Evolutionary conservation across 495 filamentous ascomycete genomes (phyloP), one percentile per base, ranked within the genome.

Genomic region (Clohesyomyces aquaticus): DNA sequence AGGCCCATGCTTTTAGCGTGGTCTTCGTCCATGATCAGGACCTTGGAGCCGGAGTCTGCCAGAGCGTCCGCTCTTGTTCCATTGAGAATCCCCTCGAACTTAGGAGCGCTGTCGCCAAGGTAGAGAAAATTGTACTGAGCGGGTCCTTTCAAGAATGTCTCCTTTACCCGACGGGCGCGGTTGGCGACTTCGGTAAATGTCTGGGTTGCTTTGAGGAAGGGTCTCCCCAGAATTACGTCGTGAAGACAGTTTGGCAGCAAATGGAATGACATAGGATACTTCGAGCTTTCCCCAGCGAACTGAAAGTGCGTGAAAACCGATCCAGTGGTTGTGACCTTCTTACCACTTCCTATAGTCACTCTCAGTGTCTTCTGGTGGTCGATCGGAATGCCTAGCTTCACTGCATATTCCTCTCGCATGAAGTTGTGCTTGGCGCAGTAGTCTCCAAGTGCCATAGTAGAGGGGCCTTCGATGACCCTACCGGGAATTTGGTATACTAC

Each of bases 401-500:
- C 16, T 18, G 56, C 56, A 35, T 32, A 59, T 9, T 22, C 43
- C 22, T 48, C 56, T 41, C 19, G 27, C 56, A 59, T 59, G 19
- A 59, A 59, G 45, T 59, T 59, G 22, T 16, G 19, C 19, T 59
- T 59, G 26, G 41, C 56, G 26, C 56, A 32, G 25, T 48, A 59
- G 25, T 59, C 56, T 32, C 56, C 56, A 11, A 59, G 43, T 4
- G 56, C 56, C 25, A 47, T 19, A 11, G 25, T 14, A n/a, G 2
- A 27, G 18, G 43, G 54, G 16, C n/a, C 32, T 57, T 25, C 10
- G 25, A 19, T 3, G 12, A 43, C n/a, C 12, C 16, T 19, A 9
- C 29, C 18, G 25, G 32, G 28, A 10, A 57, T 43, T 27, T 41
- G 4, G 16, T 8, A n/a, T n/a, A n/a, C n/a, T n/a, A n/a, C n/a